Evolutionary conservation across 148 eudicot genomes (phyloP).

Genomic region (Oxyria digyna): DNA sequence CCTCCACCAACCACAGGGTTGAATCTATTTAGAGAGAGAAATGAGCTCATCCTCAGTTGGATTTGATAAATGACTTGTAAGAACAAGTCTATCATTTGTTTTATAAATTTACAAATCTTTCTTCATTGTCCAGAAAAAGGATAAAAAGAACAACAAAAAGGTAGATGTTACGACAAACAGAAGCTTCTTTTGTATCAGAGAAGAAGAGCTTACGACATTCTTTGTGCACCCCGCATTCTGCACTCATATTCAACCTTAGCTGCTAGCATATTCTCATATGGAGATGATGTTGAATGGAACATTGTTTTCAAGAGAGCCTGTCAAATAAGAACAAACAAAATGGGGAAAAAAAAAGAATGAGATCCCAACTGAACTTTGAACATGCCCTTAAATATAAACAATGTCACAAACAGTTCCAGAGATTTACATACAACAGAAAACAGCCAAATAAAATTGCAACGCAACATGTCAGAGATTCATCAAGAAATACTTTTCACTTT

Average conservation of each 20-base stretch:
- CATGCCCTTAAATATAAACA: not conserved
- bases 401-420: not conserved
- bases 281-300: conserved; percentile 60
- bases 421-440: not conserved
- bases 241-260: conserved; percentile 97
- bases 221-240: conserved; percentile 90
- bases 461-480: not conserved
- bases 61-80: not conserved
- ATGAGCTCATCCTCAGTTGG: not conserved
- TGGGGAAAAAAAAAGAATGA: not conserved
- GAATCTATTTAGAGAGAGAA: conserved; percentile 36
- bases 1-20: conserved; percentile 99
- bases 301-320: conserved; percentile 80
- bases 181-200: not conserved
- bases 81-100: no score
- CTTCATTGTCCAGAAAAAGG: no score
- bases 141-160: not conserved
- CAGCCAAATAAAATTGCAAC: not conserved
- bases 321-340: conserved; percentile 3
- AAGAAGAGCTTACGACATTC: conserved; percentile 78
- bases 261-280: conserved; percentile 69
- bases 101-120: no score
- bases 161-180: not conserved
- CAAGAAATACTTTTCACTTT: not conserved
- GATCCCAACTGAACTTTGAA: not conserved